Evolutionary conservation across 176 grass and related monocot species (phyloP).

Genomic region (Zizania latifolia): DNA sequence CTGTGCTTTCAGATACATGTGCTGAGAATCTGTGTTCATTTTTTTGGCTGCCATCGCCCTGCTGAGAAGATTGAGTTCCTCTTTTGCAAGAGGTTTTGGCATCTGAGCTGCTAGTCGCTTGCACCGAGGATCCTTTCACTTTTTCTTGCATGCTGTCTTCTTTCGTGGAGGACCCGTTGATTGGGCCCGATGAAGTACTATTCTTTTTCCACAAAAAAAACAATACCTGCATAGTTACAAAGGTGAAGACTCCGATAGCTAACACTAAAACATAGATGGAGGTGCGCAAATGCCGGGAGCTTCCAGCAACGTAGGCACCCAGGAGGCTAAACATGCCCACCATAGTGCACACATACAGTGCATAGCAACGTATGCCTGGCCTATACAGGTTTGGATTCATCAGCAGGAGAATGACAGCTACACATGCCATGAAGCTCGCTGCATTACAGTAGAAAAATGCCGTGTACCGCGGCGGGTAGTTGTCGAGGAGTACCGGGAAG

Average conservation of each 20-base stretch:
- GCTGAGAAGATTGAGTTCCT: too few species aligned
- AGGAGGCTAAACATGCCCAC: background rate
- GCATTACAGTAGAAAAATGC: constrained; percentile 35
- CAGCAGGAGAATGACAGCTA: constrained; percentile 23
- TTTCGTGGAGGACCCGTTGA: too few species aligned
- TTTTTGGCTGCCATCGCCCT: too few species aligned
- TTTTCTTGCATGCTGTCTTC: too few species aligned
- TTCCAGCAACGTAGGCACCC: background rate
- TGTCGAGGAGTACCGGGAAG: background rate
- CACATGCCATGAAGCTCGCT: constrained; percentile 7
- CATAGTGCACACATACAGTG: background rate
- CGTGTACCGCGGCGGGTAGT: background rate
- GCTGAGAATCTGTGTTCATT: too few species aligned
- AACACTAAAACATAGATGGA: background rate
- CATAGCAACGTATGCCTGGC: constrained; percentile 16
- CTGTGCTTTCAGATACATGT: too few species aligned
- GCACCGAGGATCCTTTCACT: too few species aligned
- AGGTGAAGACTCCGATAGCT: background rate
- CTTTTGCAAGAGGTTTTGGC: too few species aligned
- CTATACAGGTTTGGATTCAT: background rate
- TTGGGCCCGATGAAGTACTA: too few species aligned
- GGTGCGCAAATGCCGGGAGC: background rate
- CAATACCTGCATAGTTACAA: background rate
- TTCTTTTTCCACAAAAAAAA: background rate
- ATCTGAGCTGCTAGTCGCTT: too few species aligned